phyloP scores from a whole-genome alignment of 2,329 filamentous ascomycete species.

The Talaromyces pinophilus region DNA sequence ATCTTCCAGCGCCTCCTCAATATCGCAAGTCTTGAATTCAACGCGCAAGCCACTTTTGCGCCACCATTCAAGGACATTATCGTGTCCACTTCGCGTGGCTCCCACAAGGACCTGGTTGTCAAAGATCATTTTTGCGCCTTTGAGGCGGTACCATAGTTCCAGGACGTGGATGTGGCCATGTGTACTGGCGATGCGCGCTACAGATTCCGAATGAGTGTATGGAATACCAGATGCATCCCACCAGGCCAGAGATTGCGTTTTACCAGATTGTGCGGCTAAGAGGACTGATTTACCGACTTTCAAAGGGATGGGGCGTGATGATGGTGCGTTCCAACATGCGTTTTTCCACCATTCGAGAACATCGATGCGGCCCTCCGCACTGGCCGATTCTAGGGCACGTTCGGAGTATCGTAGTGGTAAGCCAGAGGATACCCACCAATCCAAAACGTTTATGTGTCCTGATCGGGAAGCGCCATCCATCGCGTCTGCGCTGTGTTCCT shows the following conservation, averaged over 20 bases:
- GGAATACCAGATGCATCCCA: conserved; percentile 82
- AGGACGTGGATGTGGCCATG: conserved; percentile 83
- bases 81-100: conserved; percentile 82
- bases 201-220: conserved; percentile 75
- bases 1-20: conserved; percentile 91
- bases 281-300: conserved; percentile 84
- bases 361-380: conserved; percentile 76
- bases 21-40: conserved; percentile 92
- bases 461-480: conserved; percentile 84
- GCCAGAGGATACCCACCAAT: conserved; percentile 87
- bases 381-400: conserved; percentile 82
- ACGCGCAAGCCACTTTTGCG: conserved; percentile 70
- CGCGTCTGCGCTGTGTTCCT: conserved; percentile 82
- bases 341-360: conserved; percentile 94
- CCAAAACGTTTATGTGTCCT: conserved; percentile 79
- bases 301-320: conserved; percentile 57
- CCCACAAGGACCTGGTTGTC: conserved; percentile 82
- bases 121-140: conserved; percentile 76
- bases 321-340: conserved; percentile 59
- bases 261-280: conserved; percentile 79
- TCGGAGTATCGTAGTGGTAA: conserved; percentile 83
- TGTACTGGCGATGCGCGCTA: conserved; percentile 80
- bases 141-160: conserved; percentile 75
- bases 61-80: conserved; percentile 91
- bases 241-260: conserved; percentile 76